A percentile compares a stretch with the other conserved stretches of the same genome.
Evolutionary conservation across 345 rosid genomes (phyloP).

Genomic region (Gynandropsis gynandra): DNA sequence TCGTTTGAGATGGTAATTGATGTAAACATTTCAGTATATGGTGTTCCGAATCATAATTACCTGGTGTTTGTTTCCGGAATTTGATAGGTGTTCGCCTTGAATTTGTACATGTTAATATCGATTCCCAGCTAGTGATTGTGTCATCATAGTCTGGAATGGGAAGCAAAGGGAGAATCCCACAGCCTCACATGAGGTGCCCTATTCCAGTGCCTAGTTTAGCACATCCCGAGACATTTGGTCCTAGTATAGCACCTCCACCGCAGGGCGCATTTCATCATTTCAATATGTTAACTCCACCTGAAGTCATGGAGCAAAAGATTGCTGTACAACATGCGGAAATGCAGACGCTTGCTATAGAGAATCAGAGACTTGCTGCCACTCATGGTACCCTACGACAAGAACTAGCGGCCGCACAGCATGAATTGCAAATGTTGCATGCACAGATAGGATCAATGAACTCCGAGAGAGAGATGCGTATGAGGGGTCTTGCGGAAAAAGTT

Average conservation of each 20-base stretch:
- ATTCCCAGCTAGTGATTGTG: background rate
- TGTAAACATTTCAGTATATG: too few relatives aligned
- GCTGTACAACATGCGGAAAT: slow-evolving; percentile 78
- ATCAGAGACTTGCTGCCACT: slow-evolving; percentile 76
- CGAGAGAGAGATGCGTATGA: slow-evolving; percentile 76
- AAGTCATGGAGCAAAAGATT: slow-evolving; percentile 82
- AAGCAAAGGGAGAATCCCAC: slow-evolving; percentile 76
- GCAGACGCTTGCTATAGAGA: slow-evolving; percentile 83
- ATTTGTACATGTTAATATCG: background rate
- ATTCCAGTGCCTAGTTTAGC: too few relatives aligned
- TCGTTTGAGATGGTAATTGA: too few relatives aligned
- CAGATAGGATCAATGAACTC: slow-evolving; percentile 63
- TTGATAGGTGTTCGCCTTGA: background rate
- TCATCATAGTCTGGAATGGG: slow-evolving; percentile 41
- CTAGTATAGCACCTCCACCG: slow-evolving; percentile 43
- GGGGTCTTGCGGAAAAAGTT: slow-evolving; percentile 57
- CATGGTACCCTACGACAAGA: slow-evolving; percentile 76
- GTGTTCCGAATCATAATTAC: background rate
- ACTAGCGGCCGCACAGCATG: slow-evolving; percentile 87
- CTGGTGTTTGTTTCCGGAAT: too few relatives aligned
- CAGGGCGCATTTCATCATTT: slow-evolving; percentile 49
- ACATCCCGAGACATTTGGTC: too few relatives aligned
- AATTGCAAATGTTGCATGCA: slow-evolving; percentile 68
- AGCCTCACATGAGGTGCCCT: slow-evolving; percentile 60
- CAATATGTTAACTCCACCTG: slow-evolving; percentile 77